These are phyloP conservation scores for Cyberlindnera maclurae DNA, from an alignment of 805 yeast species.

Conservation along the genomic window DNA sequence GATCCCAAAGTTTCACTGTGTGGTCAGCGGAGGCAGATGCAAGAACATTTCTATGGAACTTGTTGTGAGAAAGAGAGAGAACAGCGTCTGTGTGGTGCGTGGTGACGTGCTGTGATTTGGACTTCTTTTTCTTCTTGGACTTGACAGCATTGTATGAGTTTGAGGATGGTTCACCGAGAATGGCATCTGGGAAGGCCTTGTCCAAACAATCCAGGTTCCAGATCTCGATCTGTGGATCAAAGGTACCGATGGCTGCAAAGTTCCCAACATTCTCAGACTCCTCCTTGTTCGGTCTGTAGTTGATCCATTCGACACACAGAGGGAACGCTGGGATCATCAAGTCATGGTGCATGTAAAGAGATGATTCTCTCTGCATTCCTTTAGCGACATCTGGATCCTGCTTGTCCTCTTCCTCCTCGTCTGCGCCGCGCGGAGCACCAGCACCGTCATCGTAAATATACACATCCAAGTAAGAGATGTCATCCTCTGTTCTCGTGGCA, in stretches of 20 bases:
- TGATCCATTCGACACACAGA: slow-evolving; percentile 91
- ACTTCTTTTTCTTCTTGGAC: slow-evolving; percentile 41
- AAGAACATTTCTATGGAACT: slow-evolving; percentile 70
- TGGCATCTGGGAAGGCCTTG: slow-evolving; percentile 89
- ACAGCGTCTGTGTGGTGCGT: slow-evolving; percentile 94
- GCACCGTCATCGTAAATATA: slow-evolving; percentile 94
- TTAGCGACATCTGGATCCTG: slow-evolving; percentile 67
- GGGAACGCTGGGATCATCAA: slow-evolving; percentile 97
- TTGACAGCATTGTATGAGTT: slow-evolving; percentile 15
- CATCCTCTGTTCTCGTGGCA: slow-evolving; percentile 95
- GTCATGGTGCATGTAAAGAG: slow-evolving; percentile 91
- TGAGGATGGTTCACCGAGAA: slow-evolving; percentile 68
- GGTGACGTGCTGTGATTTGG: slow-evolving; percentile 43
- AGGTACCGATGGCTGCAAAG: slow-evolving; percentile 94
- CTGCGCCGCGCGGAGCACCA: slow-evolving; percentile 63
- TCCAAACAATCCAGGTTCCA: slow-evolving; percentile 94
- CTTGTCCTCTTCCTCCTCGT: slow-evolving; percentile 59
- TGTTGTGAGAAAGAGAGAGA: slow-evolving; percentile 78
- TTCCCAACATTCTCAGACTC: slow-evolving; percentile 57
- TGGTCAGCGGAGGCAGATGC: slow-evolving; percentile 95
- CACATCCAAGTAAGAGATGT: slow-evolving; percentile 83
- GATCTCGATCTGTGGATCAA: slow-evolving; percentile 94
- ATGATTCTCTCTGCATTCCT: slow-evolving; percentile 65
- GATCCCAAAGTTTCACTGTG: slow-evolving; percentile 94
- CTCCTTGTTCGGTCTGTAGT: slow-evolving; percentile 50